Percentiles rank a stretch among this genome's conserved stretches.
Evolutionary conservation across 305 asterid species (phyloP).

Genomic region (Plantago lanceolata): DNA sequence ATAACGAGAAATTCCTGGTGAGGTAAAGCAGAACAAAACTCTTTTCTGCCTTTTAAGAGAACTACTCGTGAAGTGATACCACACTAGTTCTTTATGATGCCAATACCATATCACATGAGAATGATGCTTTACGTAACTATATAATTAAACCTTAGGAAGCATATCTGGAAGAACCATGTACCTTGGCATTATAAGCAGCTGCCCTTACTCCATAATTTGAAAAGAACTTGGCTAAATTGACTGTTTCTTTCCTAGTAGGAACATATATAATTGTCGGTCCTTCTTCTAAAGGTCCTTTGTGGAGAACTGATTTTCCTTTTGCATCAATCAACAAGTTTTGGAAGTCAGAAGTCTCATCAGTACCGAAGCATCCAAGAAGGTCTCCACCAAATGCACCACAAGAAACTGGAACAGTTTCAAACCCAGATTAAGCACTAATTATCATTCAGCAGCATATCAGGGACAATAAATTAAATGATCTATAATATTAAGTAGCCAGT

Average conservation of each 20-base stretch:
- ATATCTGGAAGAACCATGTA: conserved; percentile 25
- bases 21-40: not conserved
- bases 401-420: conserved; percentile 44
- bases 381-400: conserved; percentile 61
- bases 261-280: conserved; percentile 69
- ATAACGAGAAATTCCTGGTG: too few relatives aligned
- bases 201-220: conserved; percentile 54
- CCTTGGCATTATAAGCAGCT: conserved; percentile 84
- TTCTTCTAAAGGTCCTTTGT: conserved; percentile 29
- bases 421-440: not conserved
- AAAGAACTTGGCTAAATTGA: conserved; percentile 58
- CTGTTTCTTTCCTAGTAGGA: conserved; percentile 72
- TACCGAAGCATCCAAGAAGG: conserved; percentile 27
- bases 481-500: too few relatives aligned
- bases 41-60: not conserved
- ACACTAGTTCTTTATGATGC: conserved; percentile 4
- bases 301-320: conserved; percentile 33
- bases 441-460: too few relatives aligned
- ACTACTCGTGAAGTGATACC: conserved; percentile 5
- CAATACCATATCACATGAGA: conserved; percentile 15
- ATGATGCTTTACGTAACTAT: conserved; percentile 5
- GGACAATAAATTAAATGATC: too few relatives aligned
- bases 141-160: conserved; percentile 11
- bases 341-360: conserved; percentile 25
- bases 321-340: conserved; percentile 30